Evolutionary conservation across 257 asterid species (phyloP).

Genomic region (Dorcoceras hygrometricum): DNA sequence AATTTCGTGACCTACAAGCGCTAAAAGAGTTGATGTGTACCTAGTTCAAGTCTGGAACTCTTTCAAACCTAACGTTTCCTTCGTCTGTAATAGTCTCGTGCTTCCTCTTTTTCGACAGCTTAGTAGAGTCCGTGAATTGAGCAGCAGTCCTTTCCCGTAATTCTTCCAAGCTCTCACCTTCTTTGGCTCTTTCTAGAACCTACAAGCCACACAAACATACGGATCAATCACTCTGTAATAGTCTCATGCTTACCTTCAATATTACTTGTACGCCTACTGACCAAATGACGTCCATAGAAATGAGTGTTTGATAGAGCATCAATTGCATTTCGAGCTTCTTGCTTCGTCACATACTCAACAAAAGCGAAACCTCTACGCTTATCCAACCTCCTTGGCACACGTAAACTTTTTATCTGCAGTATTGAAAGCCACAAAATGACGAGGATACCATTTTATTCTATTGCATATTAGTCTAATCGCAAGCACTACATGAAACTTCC

Average conservation of each 20-base stretch:
- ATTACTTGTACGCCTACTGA: slow-evolving; percentile 29
- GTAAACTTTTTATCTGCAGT: slow-evolving; percentile 74
- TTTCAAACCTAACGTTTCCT: slow-evolving; percentile 54
- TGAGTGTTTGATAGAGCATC: slow-evolving; percentile 79
- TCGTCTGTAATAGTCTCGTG: slow-evolving; percentile 51
- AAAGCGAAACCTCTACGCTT: slow-evolving; percentile 94
- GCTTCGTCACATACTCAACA: slow-evolving; percentile 80
- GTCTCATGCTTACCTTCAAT: not conserved
- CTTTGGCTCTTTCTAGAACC: slow-evolving; percentile 97
- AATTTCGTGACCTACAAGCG: too few relatives aligned
- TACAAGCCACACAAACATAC: slow-evolving; percentile 30
- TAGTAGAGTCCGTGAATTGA: slow-evolving; percentile 54
- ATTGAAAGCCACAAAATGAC: not conserved
- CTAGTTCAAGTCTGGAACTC: slow-evolving; percentile 38
- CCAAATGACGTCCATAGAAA: slow-evolving; percentile 98
- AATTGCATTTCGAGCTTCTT: slow-evolving; percentile 86
- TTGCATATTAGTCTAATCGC: not conserved
- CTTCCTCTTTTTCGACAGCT: slow-evolving; percentile 67
- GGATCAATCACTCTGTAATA: not conserved
- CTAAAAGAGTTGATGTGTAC: too few relatives aligned
- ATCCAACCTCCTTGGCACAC: slow-evolving; percentile 75
- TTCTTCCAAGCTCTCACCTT: slow-evolving; percentile 91
- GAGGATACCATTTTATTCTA: too few relatives aligned
- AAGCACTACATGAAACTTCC: not conserved
- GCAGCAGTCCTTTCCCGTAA: slow-evolving; percentile 81